Base-by-base conservation (phyloP, 495 filamentous ascomycete species). In the Chaetomium fimeti region DNA sequence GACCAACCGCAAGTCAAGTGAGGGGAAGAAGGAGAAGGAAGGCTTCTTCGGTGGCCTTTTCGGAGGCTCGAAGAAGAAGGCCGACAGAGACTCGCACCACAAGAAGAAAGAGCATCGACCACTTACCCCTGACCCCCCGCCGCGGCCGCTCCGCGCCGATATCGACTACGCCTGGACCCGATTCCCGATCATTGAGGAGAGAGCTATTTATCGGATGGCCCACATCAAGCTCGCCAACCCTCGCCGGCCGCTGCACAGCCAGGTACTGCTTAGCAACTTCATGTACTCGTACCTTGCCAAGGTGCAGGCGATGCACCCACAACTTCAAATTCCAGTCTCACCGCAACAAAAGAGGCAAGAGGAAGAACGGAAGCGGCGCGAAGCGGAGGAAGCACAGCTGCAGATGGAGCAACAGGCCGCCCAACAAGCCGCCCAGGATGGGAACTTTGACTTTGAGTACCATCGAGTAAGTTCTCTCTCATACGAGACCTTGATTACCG, bases 261-360 rank as follows among this genome's bases (percentile, higher is more conserved):
- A 99, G 73, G 94, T 99, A 27, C 82, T 99, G 58, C 87, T 99
- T 68, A 97, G 93, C 77, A 99, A 99, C 71, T 99, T 99, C 76
- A 99, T 99, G 94, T 99, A 99, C 81, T 93, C 91, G 36, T 99
- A 99, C 74, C 84, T 99, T 66, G 95, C 93, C 58, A 98, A 98
- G 77, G 94, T 99, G 40, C 94, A 98, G 77, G 91, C 94, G 66
- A 96, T 97, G 89, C 94, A 98, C 72, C 94, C 95, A 32, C 90
- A 93, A 66, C 87, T 96, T 68, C 87, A 92, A 69, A 85, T 92
- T 54, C 88, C 89, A 52, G 82, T 86, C 61, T 84, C 86, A 45
- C 83, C 84, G 51, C 82, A 87, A 67, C 84, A 84, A 64, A 85
- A 87, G 76, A 79, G 85, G 59, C 79, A 81, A 38, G 81, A 86